Conservation (phyloP, 2,329 filamentous ascomycete genomes). For the Colletotrichum somersetense region DNA sequence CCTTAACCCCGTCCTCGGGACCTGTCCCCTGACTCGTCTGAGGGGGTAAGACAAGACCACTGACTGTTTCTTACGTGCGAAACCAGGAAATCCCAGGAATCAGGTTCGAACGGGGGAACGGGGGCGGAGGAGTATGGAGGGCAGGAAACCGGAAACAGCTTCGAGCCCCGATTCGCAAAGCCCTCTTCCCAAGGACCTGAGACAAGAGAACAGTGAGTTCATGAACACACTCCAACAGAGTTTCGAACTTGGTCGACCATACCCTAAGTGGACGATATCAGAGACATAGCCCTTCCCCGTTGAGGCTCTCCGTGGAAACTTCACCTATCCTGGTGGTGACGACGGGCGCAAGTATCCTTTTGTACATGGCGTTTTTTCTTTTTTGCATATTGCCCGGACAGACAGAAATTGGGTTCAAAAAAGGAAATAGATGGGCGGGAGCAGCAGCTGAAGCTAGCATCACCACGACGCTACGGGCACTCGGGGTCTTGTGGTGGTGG, state of each 20-base stretch:
- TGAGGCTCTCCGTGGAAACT: background rate
- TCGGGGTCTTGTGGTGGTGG: slow-evolving; percentile 18
- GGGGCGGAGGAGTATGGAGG: background rate
- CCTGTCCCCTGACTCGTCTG: background rate
- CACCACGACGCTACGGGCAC: slow-evolving; percentile 9
- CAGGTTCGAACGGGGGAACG: slow-evolving; percentile 4
- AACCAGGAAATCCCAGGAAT: slow-evolving; percentile 10
- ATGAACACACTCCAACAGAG: background rate
- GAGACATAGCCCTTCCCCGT: slow-evolving; percentile 20
- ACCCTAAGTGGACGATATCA: slow-evolving; percentile 14
- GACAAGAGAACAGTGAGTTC: background rate
- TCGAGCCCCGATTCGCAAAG: background rate
- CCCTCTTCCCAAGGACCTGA: background rate
- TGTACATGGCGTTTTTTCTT: background rate
- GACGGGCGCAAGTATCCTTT: background rate
- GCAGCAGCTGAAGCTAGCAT: background rate
- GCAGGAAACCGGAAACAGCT: slow-evolving; percentile 1
- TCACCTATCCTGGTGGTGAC: background rate
- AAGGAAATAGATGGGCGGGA: slow-evolving; percentile 13
- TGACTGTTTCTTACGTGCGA: slow-evolving; percentile 23
- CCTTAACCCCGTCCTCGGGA: slow-evolving; percentile 6
- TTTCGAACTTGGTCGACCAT: slow-evolving; percentile 14
- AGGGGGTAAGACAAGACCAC: slow-evolving; percentile 11
- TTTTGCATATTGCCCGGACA: slow-evolving; percentile 18
- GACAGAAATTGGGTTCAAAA: slow-evolving; percentile 3